A percentile compares a stretch with the other conserved stretches of the same genome.
Evolutionary conservation across 352 stramenopile species (phyloP).

Genomic region (Globisporangium emineosum): DNA sequence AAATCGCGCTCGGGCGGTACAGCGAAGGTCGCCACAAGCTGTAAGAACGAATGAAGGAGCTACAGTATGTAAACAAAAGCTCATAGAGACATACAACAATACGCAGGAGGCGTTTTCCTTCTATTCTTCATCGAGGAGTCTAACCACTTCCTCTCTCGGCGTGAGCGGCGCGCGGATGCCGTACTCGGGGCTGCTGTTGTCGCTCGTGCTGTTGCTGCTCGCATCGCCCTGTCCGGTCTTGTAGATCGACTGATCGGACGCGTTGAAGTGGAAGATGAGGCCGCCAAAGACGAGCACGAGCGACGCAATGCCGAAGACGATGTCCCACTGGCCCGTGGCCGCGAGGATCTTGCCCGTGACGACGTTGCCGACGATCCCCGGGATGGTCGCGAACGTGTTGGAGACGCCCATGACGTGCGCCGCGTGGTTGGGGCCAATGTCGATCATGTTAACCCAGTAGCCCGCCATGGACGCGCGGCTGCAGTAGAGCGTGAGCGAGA

Average conservation of each 20-base stretch:
- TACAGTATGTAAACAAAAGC: constrained; percentile 1
- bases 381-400: constrained; percentile 84
- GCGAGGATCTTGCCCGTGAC: constrained; percentile 79
- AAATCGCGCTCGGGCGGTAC: constrained; percentile 67
- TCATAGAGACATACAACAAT: neutral
- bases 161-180: constrained; percentile 29
- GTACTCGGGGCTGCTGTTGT: constrained; percentile 30
- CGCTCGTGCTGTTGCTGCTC: constrained; percentile 18
- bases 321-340: constrained; percentile 67
- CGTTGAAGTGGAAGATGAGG: constrained; percentile 70
- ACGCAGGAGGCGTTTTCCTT: constrained; percentile 2
- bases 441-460: constrained; percentile 91
- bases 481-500: constrained; percentile 79
- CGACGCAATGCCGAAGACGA: constrained; percentile 81
- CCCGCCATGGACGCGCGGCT: constrained; percentile 70
- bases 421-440: constrained; percentile 75
- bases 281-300: constrained; percentile 68
- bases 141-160: constrained; percentile 47
- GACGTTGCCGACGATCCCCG: constrained; percentile 83
- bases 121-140: constrained; percentile 32
- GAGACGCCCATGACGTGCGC: constrained; percentile 86
- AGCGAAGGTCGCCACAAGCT: constrained; percentile 29
- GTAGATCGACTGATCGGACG: constrained; percentile 81
- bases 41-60: neutral
- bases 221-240: neutral